Base-by-base conservation (phyloP, 1,139 yeast genomes). In the Citeromyces hawaiiensis region DNA sequence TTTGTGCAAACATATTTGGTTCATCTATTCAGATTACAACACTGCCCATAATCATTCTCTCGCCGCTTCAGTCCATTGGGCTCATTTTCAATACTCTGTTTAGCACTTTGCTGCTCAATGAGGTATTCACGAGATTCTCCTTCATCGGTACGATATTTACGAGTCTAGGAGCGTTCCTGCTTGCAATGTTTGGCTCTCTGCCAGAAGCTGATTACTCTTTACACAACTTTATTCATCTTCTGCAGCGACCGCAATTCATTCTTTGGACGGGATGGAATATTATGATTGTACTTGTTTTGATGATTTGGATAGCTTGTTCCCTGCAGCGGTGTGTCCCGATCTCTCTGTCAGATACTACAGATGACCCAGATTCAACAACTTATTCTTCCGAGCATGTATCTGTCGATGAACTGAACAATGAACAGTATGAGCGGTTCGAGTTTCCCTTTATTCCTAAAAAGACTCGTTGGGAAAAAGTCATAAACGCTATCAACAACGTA, bases 51-150 rank as follows among this genome's bases (percentile, higher is more conserved):
- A 81, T 86, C 38, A 70, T 87, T 2, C 57, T 86, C 42, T 78
- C 88, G 30, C 95, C 96, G 0, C 60, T 87, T 39, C 96, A 87
- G 56, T 87, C 94, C 27, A 76, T 81, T 13, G 95, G 96, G 0
- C 67, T 87, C 30, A 88, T 86, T 3, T 86, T 87, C 64, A 87
- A 87, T 57, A 76, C 93, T 1, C 58, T 83, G 8, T 81, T 87
- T 48, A 83, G 94, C 38, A 55, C 82, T 19, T 47, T 83, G 19
- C 56, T 87, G 15, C 70, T 86, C 9, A 68, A 77, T 13, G 96
- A 87, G 53, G 64, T 65, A 0, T 82, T 83, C 55, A 78, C 91
- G 2, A 48, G 50, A 33, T 63, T 60, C 41, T 68, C 88, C 2
- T 61, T 73, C 2, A 47, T 60, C 7, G 95, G 95, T 1, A 85